Conservation (phyloP, 176 grass and related monocot genomes). For the Oryza punctata region DNA sequence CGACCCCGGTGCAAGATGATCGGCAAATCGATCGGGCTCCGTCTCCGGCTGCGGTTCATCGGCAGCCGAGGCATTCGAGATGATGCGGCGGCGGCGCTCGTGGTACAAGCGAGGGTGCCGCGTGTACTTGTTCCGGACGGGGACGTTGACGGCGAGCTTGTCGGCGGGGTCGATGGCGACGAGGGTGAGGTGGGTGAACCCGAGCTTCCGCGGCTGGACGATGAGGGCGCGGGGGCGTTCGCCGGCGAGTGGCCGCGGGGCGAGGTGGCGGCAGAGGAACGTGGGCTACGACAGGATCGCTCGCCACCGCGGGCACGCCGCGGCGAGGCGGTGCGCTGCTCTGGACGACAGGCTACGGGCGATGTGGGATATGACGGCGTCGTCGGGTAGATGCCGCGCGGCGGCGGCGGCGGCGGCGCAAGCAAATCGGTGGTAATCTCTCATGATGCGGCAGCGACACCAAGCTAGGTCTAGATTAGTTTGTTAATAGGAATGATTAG, state of each 20-base stretch:
- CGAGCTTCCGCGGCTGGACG: not conserved
- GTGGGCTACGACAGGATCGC: not conserved
- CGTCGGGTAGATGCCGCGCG: not conserved
- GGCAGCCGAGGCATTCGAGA: too few species aligned
- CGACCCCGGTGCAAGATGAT: too few species aligned
- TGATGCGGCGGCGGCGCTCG: too few species aligned
- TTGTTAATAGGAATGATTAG: too few species aligned
- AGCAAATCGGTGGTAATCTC: too few species aligned
- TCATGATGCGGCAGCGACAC: too few species aligned
- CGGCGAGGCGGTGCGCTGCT: not conserved
- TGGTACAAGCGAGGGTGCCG: too few species aligned
- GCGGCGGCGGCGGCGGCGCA: too few species aligned
- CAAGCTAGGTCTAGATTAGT: too few species aligned
- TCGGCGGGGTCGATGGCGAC: not conserved
- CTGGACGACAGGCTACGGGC: not conserved
- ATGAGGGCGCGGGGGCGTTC: not conserved
- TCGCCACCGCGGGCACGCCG: constrained; percentile 11
- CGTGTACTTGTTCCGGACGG: not conserved
- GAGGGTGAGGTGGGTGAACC: not conserved
- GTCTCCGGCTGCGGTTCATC: too few species aligned
- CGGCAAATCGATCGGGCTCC: too few species aligned
- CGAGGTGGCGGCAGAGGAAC: constrained; percentile 26
- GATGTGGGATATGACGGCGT: not conserved
- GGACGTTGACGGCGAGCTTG: not conserved
- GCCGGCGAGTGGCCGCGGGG: not conserved